phyloP scores from a whole-genome alignment of 2,329 filamentous ascomycete species.

The Aspergillus tamarii region DNA sequence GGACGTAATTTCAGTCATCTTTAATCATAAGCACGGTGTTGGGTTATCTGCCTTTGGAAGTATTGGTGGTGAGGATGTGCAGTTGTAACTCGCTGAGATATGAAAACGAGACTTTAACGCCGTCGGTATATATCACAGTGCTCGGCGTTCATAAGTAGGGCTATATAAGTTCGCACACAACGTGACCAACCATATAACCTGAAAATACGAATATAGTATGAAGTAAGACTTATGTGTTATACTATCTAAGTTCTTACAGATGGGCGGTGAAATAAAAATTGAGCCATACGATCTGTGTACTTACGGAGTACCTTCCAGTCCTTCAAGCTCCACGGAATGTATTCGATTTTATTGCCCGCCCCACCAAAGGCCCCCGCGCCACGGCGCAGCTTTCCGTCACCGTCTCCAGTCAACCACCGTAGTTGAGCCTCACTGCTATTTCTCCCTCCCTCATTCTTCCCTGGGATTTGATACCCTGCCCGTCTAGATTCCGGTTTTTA shows the following conservation, averaged over 20 bases:
- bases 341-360: constrained; percentile 18
- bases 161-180: background rate
- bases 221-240: background rate
- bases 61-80: background rate
- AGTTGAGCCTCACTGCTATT: constrained; percentile 20
- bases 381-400: constrained; percentile 32
- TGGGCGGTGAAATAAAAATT: background rate
- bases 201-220: background rate
- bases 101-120: background rate
- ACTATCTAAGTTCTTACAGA: background rate
- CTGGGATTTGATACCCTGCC: background rate
- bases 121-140: background rate
- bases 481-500: background rate
- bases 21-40: background rate
- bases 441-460: constrained; percentile 4
- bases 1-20: constrained; percentile 11
- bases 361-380: constrained; percentile 36
- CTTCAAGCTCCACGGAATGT: background rate
- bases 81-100: background rate
- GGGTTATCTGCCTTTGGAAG: background rate
- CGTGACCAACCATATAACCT: background rate
- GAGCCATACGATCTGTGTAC: background rate
- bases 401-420: constrained; percentile 15
- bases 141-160: background rate
- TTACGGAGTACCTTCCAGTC: background rate